A percentile compares a stretch with the other conserved stretches of the same genome.
These are phyloP conservation scores for Blastobotrys terrestris DNA, from an alignment of 805 yeast species.

Conservation along the genomic window DNA sequence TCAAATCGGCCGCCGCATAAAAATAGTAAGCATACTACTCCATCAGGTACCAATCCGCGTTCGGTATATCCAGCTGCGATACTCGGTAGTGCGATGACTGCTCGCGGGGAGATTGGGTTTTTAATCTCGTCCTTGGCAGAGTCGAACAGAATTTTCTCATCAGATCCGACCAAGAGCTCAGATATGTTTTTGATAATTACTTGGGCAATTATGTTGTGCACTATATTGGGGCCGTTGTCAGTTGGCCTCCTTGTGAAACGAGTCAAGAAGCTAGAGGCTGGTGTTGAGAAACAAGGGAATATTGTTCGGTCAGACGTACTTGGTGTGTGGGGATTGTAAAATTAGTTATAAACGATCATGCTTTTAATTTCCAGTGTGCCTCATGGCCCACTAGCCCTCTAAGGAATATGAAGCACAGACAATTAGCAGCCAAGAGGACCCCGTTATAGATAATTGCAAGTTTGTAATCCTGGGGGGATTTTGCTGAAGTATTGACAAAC, in stretches of 20 bases:
- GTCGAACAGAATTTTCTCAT: not conserved
- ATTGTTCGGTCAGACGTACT: not conserved
- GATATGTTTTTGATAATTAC: not conserved
- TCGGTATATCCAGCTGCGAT: not conserved
- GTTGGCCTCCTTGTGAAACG: not conserved
- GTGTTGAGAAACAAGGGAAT: not conserved
- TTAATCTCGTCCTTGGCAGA: not conserved
- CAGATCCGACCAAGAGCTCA: not conserved
- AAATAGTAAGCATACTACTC: not conserved
- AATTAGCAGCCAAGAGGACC: conserved; percentile 9
- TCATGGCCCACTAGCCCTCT: conserved; percentile 34
- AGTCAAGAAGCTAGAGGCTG: not conserved
- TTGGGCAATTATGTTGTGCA: not conserved
- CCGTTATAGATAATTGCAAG: conserved; percentile 19
- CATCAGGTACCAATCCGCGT: not conserved
- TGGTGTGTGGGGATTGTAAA: not conserved
- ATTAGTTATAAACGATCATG: not conserved
- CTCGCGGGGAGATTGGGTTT: not conserved
- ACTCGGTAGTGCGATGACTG: not conserved
- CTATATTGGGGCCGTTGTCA: not conserved
- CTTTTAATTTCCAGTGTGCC: not conserved
- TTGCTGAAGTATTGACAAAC: conserved; percentile 8
- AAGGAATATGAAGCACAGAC: conserved; percentile 9
- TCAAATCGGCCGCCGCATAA: too few relatives aligned
- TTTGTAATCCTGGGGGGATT: conserved; percentile 9